Evolutionary conservation across 208 protist species (phyloP).

Genomic region (Trypanosoma congolense): DNA sequence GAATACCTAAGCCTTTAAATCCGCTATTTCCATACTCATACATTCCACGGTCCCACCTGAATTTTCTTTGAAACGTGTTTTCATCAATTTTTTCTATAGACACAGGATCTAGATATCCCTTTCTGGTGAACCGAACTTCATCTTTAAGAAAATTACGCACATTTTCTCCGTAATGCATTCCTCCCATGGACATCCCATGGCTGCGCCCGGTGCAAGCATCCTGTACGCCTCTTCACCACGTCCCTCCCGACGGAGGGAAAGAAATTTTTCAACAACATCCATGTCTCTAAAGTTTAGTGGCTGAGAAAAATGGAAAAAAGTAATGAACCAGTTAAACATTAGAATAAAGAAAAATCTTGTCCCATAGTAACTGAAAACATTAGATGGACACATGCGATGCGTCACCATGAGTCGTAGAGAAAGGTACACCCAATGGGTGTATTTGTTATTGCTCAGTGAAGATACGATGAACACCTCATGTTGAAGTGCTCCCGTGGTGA

Average conservation of each 20-base stretch:
- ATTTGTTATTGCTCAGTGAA: not conserved
- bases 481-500: constrained; percentile 74
- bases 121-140: constrained; percentile 69
- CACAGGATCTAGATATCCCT: constrained; percentile 70
- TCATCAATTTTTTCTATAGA: constrained; percentile 82
- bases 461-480: constrained; percentile 10
- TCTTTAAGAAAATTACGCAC: constrained; percentile 59
- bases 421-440: too few species aligned
- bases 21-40: constrained; percentile 69
- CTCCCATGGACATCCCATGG: constrained; percentile 83
- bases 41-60: constrained; percentile 83
- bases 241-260: constrained; percentile 61
- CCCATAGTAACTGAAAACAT: too few species aligned
- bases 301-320: too few species aligned
- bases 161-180: constrained; percentile 74
- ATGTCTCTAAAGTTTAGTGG: constrained; percentile 27
- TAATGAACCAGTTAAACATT: too few species aligned
- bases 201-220: constrained; percentile 68
- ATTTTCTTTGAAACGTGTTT: constrained; percentile 82
- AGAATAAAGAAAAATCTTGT: too few species aligned
- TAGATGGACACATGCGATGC: too few species aligned
- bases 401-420: too few species aligned
- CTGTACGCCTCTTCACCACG: constrained; percentile 73
- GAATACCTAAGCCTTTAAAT: constrained; percentile 35
- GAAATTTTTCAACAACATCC: constrained; percentile 82